Evolutionary conservation across 495 filamentous ascomycete species (phyloP).

Genomic region (Baudoinia panamericana): DNA sequence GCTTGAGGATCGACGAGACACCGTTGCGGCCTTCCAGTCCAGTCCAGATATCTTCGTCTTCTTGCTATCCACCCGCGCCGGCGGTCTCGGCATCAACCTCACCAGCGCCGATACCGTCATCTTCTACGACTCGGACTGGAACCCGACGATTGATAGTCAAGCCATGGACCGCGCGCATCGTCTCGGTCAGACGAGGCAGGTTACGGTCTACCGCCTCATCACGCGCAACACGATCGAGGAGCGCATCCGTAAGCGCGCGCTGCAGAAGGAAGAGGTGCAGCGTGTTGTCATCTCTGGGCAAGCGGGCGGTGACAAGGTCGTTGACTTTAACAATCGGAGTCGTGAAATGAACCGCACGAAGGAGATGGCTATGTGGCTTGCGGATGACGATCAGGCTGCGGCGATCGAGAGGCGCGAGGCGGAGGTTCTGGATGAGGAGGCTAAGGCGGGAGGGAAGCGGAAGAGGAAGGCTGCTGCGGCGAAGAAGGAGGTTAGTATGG

Average conservation of each 20-base stretch:
- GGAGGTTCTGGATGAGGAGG: slow-evolving; percentile 52
- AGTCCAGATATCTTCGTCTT: slow-evolving; percentile 92
- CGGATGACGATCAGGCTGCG: slow-evolving; percentile 86
- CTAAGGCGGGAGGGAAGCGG: slow-evolving; percentile 54
- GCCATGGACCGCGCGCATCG: slow-evolving; percentile 99
- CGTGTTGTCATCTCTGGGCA: slow-evolving; percentile 86
- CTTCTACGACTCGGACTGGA: slow-evolving; percentile 99
- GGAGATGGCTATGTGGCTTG: slow-evolving; percentile 94
- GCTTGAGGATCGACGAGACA: slow-evolving; percentile 90
- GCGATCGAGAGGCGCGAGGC: slow-evolving; percentile 80
- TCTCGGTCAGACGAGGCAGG: slow-evolving; percentile 89
- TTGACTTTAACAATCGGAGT: slow-evolving; percentile 85
- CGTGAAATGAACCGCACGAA: slow-evolving; percentile 88
- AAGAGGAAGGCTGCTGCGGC: slow-evolving; percentile 37
- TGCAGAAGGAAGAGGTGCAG: slow-evolving; percentile 99
- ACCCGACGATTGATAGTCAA: slow-evolving; percentile 95
- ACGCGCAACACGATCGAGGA: slow-evolving; percentile 96
- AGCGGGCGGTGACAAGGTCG: slow-evolving; percentile 42
- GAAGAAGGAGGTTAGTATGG: slow-evolving; percentile 55
- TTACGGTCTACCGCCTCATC: slow-evolving; percentile 94
- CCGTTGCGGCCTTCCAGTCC: slow-evolving; percentile 90
- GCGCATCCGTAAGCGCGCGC: slow-evolving; percentile 89
- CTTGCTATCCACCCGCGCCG: slow-evolving; percentile 85
- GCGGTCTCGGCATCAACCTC: slow-evolving; percentile 95
- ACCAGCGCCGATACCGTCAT: slow-evolving; percentile 90